These are phyloP conservation scores for Galium porrigens DNA, from an alignment of 305 asterid genomes.

Conservation along the genomic window DNA sequence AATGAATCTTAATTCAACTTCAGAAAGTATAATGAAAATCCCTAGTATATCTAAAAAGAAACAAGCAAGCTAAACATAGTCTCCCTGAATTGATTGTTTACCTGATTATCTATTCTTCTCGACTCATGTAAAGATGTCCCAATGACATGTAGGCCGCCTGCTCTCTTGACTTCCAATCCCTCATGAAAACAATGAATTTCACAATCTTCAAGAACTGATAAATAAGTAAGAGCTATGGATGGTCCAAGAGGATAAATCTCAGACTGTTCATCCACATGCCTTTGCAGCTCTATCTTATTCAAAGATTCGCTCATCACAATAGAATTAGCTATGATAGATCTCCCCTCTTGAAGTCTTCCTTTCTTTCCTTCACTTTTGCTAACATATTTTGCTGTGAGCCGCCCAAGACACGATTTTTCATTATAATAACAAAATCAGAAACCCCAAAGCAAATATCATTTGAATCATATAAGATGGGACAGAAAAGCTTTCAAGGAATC, in stretches of 20 bases:
- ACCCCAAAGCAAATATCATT: conserved; percentile 8
- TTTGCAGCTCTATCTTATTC: conserved; percentile 52
- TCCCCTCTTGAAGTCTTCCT: conserved; percentile 61
- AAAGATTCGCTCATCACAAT: conserved; percentile 69
- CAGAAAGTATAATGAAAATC: not conserved
- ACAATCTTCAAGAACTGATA: conserved; percentile 73
- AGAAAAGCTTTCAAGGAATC: conserved; percentile 9
- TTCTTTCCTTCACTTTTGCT: conserved; percentile 69
- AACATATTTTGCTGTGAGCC: conserved; percentile 57
- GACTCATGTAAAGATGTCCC: conserved; percentile 98
- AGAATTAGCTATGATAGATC: conserved; percentile 58
- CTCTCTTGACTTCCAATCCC: conserved; percentile 83
- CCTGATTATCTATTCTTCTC: conserved; percentile 98
- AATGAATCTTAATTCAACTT: not conserved
- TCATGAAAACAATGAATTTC: conserved; percentile 72
- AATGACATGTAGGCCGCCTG: conserved; percentile 95
- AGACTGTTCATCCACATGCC: conserved; percentile 57
- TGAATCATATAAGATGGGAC: conserved; percentile 3
- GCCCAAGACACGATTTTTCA: conserved; percentile 13
- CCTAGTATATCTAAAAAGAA: not conserved
- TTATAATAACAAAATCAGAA: conserved; percentile 10
- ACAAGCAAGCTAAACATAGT: not conserved
- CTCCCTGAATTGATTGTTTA: conserved; percentile 12
- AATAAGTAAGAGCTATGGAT: conserved; percentile 74
- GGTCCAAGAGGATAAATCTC: conserved; percentile 92